Conservation (phyloP, 768 basidiomycete genomes). For the Agrocybe pediades region DNA sequence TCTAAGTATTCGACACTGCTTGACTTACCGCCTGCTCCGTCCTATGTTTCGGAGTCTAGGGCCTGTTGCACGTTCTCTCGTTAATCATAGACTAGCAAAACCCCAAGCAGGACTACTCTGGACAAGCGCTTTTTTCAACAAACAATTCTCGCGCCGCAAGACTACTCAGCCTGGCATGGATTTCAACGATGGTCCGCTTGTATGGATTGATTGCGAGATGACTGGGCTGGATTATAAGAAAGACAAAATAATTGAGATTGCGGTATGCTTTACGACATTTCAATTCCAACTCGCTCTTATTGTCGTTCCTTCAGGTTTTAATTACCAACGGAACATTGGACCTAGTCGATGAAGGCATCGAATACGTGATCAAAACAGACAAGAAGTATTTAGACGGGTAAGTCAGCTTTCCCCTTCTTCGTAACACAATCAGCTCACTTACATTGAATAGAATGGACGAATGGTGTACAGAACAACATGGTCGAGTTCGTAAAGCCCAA, state of each 20-base stretch:
- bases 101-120: not conserved
- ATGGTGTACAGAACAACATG: conserved; percentile 88
- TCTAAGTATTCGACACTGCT: not conserved
- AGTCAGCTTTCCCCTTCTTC: conserved; percentile 19
- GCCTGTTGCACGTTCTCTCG: not conserved
- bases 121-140: not conserved
- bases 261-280: conserved; percentile 39
- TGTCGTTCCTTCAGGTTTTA: conserved; percentile 53
- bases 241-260: conserved; percentile 82
- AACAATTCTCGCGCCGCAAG: not conserved
- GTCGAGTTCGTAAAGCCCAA: conserved; percentile 47
- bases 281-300: not conserved
- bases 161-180: conserved; percentile 15
- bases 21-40: not conserved
- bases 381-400: conserved; percentile 72
- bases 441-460: conserved; percentile 67
- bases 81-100: not conserved
- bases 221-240: conserved; percentile 70
- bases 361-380: conserved; percentile 74
- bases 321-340: conserved; percentile 87
- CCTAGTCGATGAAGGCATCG: conserved; percentile 77
- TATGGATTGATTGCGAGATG: conserved; percentile 91
- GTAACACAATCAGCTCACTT: not conserved
- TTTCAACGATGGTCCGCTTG: conserved; percentile 64
- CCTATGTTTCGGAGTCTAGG: conserved; percentile 9